These are phyloP conservation scores for Pseudogymnoascus sp. DNA, from an alignment of 2,329 filamentous ascomycete genomes.

Conservation along the genomic window DNA sequence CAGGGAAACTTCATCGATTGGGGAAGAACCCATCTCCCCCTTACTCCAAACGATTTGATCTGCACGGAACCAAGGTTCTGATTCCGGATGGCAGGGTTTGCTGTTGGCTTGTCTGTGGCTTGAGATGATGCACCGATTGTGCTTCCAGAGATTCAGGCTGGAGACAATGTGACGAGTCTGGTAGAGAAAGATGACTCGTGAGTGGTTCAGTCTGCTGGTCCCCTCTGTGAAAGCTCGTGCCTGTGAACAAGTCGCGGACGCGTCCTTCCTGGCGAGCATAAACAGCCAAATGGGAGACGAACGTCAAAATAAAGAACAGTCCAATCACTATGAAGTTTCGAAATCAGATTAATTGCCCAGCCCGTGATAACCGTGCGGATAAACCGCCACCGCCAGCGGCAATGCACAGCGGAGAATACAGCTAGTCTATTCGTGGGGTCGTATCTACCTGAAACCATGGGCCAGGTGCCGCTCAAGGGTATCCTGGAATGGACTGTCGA, in stretches of 20 bases:
- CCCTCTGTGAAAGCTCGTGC: too few relatives aligned
- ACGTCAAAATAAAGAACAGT: slow-evolving; percentile 4
- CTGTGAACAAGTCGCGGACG: not conserved
- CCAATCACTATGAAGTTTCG: not conserved
- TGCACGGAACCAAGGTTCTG: not conserved
- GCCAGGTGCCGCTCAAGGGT: not conserved
- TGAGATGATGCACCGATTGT: not conserved
- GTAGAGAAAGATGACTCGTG: not conserved
- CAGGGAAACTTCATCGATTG: not conserved
- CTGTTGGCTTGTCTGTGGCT: not conserved
- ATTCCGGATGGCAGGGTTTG: not conserved
- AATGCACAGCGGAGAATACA: slow-evolving; percentile 1
- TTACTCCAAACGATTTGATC: not conserved
- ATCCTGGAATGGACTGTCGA: not conserved
- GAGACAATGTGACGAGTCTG: not conserved
- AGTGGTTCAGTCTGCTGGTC: not conserved
- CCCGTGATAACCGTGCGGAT: not conserved
- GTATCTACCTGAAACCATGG: not conserved
- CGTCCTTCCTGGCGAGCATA: not conserved
- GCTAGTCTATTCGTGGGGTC: not conserved
- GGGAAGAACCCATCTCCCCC: not conserved
- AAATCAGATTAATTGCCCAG: not conserved
- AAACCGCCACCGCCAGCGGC: not conserved
- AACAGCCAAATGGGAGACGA: not conserved
- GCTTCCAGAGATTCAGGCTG: not conserved